phyloP scores from a whole-genome alignment of 2,329 filamentous ascomycete species.

The Diplodia sapinea region DNA sequence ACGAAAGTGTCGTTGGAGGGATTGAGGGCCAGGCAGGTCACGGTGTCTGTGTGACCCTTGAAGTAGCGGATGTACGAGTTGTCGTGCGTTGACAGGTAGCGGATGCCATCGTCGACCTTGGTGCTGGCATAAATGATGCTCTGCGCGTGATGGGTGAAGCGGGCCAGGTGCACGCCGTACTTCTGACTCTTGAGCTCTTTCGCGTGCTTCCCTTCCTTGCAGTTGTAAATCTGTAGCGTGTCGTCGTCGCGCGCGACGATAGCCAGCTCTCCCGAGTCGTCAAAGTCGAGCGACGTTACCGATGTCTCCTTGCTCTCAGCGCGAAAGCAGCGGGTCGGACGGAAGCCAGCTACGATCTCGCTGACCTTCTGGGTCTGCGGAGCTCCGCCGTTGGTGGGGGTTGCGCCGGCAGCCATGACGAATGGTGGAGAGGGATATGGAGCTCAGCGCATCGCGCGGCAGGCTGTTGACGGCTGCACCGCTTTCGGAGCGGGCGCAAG shows the following conservation, averaged over 20 bases:
- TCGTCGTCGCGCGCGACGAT: slow-evolving; percentile 94
- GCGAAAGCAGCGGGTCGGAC: slow-evolving; percentile 66
- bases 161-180: slow-evolving; percentile 91
- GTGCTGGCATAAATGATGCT: slow-evolving; percentile 96
- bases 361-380: slow-evolving; percentile 64
- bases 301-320: slow-evolving; percentile 59
- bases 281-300: slow-evolving; percentile 92
- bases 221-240: slow-evolving; percentile 93
- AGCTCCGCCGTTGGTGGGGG: slow-evolving; percentile 40
- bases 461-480: background rate
- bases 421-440: background rate
- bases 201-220: slow-evolving; percentile 85
- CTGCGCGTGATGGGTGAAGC: slow-evolving; percentile 89
- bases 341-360: slow-evolving; percentile 78
- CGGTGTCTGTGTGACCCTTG: slow-evolving; percentile 81
- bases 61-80: slow-evolving; percentile 98
- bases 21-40: slow-evolving; percentile 83
- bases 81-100: slow-evolving; percentile 89
- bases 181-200: slow-evolving; percentile 95
- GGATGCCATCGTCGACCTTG: slow-evolving; percentile 88
- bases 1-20: slow-evolving; percentile 90
- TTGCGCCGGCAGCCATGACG: slow-evolving; percentile 44
- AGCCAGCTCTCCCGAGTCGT: slow-evolving; percentile 90
- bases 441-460: slow-evolving; percentile 22
- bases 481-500: background rate